Evolutionary conservation across 768 basidiomycete species (phyloP), one percentile per base, ranked within the genome.

Genomic region (Boletus reticulatus): DNA sequence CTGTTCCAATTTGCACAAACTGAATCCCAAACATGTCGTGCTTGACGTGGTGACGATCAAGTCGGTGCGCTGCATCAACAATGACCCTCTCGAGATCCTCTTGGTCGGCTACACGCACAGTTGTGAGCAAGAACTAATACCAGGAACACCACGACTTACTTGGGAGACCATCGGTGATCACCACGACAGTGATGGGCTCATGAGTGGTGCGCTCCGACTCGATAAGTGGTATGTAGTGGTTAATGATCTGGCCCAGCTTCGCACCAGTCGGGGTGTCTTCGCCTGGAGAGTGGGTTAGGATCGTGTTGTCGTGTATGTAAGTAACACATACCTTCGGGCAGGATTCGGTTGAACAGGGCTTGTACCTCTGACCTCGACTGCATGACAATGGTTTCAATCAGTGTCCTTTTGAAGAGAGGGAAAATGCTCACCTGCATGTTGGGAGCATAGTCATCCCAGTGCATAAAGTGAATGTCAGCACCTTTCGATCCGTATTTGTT

Each of bases 1-100:
- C 72, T 4, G 70, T 66, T 0, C 80, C 79, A 22, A 80, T 75
- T 58, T 80, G 80, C 36, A 81, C 67, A 38, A 81, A 77, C 41
- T 78, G 76, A 29, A 81, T 68, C 11, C 79, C 76, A 6, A 81
- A 68, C 65, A 75, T 75, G n/a, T 71, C 66, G 2, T 70, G 61
- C 24, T 66, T 75, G 49, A 70, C 67, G 4, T 62, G 62, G 1
- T 64, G 69, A 37, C 64, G 65, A 47, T 79, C 78, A 19, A 79
- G 72, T 29, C 76, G 66, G 29, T 70, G 70, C 3, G 78, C 78
- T 17, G 70, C 64, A 6, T 68, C 64, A 16, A 78, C 69, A 11
- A 78, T 68, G 2, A 70, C 69, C 8, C 53, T 57, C 46, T 66
- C 61, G 9, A 71, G 60, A 1, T 67, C 63, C 10, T 43, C 52